Conservation (phyloP, 2,329 filamentous ascomycete species). For the Helotiales sp. region DNA sequence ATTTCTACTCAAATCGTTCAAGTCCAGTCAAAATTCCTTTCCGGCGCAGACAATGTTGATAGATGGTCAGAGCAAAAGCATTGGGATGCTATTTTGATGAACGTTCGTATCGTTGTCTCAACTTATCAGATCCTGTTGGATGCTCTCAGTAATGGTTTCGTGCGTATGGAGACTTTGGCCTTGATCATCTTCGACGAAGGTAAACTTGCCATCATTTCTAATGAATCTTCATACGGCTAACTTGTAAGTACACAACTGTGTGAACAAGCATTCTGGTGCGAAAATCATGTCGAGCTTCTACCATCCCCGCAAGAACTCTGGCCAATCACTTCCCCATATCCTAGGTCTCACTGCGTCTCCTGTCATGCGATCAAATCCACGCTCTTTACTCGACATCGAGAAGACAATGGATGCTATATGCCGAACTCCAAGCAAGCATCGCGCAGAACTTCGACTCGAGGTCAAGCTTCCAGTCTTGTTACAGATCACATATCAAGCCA, state of each 20-base stretch:
- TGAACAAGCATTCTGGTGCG: slow-evolving; percentile 38
- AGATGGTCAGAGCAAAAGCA: slow-evolving; percentile 63
- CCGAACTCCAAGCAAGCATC: slow-evolving; percentile 59
- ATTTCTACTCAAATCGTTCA: slow-evolving; percentile 63
- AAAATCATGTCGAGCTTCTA: slow-evolving; percentile 43
- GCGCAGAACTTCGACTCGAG: slow-evolving; percentile 51
- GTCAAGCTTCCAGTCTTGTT: slow-evolving; percentile 38
- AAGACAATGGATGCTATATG: slow-evolving; percentile 60
- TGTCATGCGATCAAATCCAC: slow-evolving; percentile 40
- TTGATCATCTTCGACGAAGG: slow-evolving; percentile 72
- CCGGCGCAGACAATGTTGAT: slow-evolving; percentile 55
- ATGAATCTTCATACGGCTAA: slow-evolving; percentile 11
- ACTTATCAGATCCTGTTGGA: slow-evolving; percentile 65
- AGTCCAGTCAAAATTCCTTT: slow-evolving; percentile 57
- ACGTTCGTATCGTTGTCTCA: slow-evolving; percentile 63
- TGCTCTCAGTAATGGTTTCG: slow-evolving; percentile 66
- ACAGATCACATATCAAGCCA: slow-evolving; percentile 28
- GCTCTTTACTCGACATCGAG: slow-evolving; percentile 48
- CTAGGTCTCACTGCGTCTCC: slow-evolving; percentile 43
- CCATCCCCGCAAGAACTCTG: slow-evolving; percentile 32
- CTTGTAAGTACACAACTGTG: slow-evolving; percentile 42
- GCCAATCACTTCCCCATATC: slow-evolving; percentile 37
- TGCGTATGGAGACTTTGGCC: slow-evolving; percentile 57
- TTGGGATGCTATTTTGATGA: slow-evolving; percentile 63
- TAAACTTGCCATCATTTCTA: slow-evolving; percentile 35